These are phyloP conservation scores for Bifiguratus adelaidae DNA, from an alignment of 192 early-diverging fungal genomes.

Conservation along the genomic window DNA sequence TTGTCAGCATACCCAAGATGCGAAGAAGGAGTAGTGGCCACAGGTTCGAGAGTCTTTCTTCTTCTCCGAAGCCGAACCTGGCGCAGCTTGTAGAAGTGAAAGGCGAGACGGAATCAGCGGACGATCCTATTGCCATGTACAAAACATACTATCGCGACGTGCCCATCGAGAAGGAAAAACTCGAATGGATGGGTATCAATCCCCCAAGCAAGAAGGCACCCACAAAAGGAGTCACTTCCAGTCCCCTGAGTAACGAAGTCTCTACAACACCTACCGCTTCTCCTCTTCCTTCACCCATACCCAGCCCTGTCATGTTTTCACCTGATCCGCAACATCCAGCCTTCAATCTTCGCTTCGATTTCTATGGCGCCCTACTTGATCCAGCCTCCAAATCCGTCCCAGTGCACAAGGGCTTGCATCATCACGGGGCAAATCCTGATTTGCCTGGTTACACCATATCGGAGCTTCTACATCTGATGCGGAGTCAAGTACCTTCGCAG, in stretches of 20 bases:
- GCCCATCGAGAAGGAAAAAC: conserved; percentile 46
- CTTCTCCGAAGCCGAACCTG: conserved; percentile 13
- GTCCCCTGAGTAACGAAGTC: conserved; percentile 18
- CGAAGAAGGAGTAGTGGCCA: too few species aligned
- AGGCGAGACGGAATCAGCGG: conserved; percentile 15
- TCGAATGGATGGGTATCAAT: conserved; percentile 52
- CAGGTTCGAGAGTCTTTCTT: too few species aligned
- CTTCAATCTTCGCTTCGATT: conserved; percentile 63
- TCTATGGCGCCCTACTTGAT: conserved; percentile 60
- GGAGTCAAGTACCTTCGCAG: conserved; percentile 75
- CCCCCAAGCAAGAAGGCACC: conserved; percentile 23
- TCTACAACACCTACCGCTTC: too few species aligned
- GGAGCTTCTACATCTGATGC: conserved; percentile 71
- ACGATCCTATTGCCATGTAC: conserved; percentile 32
- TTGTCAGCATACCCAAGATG: conserved; percentile 12
- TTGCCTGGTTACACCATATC: conserved; percentile 78
- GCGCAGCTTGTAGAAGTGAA: conserved; percentile 4
- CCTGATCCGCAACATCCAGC: too few species aligned
- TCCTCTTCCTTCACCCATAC: not conserved
- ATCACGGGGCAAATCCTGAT: conserved; percentile 80
- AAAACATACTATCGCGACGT: conserved; percentile 40
- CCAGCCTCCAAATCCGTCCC: conserved; percentile 37
- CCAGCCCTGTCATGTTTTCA: not conserved
- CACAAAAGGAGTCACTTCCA: conserved; percentile 20
- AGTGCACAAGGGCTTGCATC: conserved; percentile 65